These are phyloP conservation scores for Heterobasidion parviporum DNA, from an alignment of 1,284 basidiomycete genomes.

Conservation along the genomic window DNA sequence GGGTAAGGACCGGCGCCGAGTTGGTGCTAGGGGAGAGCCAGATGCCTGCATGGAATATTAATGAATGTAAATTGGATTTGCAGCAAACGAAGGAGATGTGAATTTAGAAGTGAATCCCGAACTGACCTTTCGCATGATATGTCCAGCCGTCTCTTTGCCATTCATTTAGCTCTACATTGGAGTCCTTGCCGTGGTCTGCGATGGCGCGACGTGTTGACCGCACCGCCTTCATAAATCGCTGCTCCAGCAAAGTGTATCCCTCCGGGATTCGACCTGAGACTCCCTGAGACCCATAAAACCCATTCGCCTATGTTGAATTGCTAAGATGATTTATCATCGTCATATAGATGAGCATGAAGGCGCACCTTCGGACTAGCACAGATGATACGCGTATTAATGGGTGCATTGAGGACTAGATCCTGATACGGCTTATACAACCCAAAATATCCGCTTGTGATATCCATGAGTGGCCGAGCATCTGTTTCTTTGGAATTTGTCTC, in stretches of 20 bases:
- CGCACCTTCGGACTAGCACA: conserved; percentile 82
- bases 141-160: conserved; percentile 95
- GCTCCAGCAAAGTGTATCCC: conserved; percentile 87
- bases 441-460: conserved; percentile 95
- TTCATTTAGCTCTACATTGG: conserved; percentile 70
- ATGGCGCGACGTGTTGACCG: conserved; percentile 33
- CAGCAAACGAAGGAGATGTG: neutral
- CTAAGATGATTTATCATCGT: neutral
- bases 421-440: conserved; percentile 83
- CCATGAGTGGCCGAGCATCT: conserved; percentile 33
- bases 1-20: conserved; percentile 62
- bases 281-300: conserved; percentile 87
- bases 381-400: conserved; percentile 67
- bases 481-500: neutral
- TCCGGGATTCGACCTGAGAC: conserved; percentile 91
- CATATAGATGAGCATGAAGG: neutral
- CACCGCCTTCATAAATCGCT: conserved; percentile 74
- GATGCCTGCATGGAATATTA: conserved; percentile 46
- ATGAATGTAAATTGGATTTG: neutral
- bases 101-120: neutral
- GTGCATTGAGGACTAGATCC: conserved; percentile 54
- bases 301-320: conserved; percentile 66
- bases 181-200: neutral
- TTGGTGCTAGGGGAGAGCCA: conserved; percentile 66
- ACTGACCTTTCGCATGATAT: conserved; percentile 91